These are phyloP conservation scores for Dichotomopilus funicola DNA, from an alignment of 2,329 filamentous ascomycete species.

Conservation along the genomic window DNA sequence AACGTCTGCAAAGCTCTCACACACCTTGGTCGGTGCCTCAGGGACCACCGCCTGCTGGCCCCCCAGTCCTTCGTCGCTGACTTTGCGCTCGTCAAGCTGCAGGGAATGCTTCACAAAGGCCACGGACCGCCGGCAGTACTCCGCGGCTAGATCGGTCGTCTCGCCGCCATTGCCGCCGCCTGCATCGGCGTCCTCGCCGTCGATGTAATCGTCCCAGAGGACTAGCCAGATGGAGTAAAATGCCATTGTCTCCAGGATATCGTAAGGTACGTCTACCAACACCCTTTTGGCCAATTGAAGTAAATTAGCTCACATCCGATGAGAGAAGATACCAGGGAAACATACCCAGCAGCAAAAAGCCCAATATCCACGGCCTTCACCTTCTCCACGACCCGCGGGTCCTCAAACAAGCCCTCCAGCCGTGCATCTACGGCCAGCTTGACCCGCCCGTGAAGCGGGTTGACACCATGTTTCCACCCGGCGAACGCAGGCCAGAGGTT, in stretches of 20 bases:
- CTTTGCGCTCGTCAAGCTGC: neutral
- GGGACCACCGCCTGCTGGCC: neutral
- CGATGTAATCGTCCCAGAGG: slow-evolving; percentile 22
- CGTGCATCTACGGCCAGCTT: slow-evolving; percentile 7
- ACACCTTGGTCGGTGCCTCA: slow-evolving; percentile 10
- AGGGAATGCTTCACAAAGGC: slow-evolving; percentile 9
- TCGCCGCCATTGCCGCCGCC: neutral
- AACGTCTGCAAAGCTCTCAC: slow-evolving; percentile 14
- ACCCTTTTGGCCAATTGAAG: neutral
- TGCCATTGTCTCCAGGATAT: slow-evolving; percentile 8
- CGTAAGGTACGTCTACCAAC: slow-evolving; percentile 11
- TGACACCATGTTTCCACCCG: slow-evolving; percentile 15
- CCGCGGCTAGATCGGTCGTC: neutral
- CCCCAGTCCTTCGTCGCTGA: neutral
- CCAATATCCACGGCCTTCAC: slow-evolving; percentile 11
- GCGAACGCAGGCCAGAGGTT: slow-evolving; percentile 8
- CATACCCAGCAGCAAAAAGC: slow-evolving; percentile 13
- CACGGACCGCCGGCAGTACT: slow-evolving; percentile 14
- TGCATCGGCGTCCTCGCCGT: neutral
- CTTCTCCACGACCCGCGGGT: slow-evolving; percentile 6
- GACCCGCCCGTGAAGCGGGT: slow-evolving; percentile 6
- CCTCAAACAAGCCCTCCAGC: slow-evolving; percentile 3
- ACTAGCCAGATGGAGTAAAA: slow-evolving; percentile 18
- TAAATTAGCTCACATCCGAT: neutral
- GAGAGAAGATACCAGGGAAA: neutral